Evolutionary conservation across 768 basidiomycete genomes (phyloP), one percentile per base, ranked within the genome.

Genomic region (Amylocystis lapponica): DNA sequence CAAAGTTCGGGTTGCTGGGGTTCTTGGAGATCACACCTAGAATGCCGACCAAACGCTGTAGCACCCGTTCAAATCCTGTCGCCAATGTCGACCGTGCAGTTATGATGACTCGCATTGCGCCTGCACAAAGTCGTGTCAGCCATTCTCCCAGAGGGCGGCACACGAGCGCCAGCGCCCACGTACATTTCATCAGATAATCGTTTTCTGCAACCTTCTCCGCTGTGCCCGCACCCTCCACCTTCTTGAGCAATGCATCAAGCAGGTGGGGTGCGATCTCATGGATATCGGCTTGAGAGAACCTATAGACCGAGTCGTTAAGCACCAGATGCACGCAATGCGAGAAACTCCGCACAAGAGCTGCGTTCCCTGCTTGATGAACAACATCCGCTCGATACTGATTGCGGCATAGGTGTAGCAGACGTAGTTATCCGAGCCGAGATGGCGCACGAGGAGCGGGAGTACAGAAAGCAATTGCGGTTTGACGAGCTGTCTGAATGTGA

Each of bases 141-240:
- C n/a, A n/a, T n/a, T n/a, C n/a, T n/a, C n/a, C n/a, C n/a, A n/a
- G n/a, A n/a, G n/a, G n/a, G n/a, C n/a, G n/a, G 36, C 6, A 32
- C 5, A 27, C n/a, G 20, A 27, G 14, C n/a, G 5, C 19, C 20
- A 37, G 32, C 3, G 19, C 7, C 10, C 21, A 64, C 82, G 36
- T 51, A 94, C 95, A 94, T 71, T 90, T 93, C 93, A 97, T 99
- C 36, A 98, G 68, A 62, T 96, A 87, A 62, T 98, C 95, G 53
- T 99, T 99, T 61, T 97, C 94, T 0, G 95, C 91, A 25, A 95
- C 79, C 67, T 95, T 94, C 60, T 96, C 88, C 0, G 96, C 81
- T 3, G 86, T 86, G 3, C 72, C 75, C 5, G 81, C 86, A 31
- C 68, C 65, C 61, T 93, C 90, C 33, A 96, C 86, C 62, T 86